Base-by-base conservation (phyloP, 148 eudicot species). In the Cornus suecica region DNA sequence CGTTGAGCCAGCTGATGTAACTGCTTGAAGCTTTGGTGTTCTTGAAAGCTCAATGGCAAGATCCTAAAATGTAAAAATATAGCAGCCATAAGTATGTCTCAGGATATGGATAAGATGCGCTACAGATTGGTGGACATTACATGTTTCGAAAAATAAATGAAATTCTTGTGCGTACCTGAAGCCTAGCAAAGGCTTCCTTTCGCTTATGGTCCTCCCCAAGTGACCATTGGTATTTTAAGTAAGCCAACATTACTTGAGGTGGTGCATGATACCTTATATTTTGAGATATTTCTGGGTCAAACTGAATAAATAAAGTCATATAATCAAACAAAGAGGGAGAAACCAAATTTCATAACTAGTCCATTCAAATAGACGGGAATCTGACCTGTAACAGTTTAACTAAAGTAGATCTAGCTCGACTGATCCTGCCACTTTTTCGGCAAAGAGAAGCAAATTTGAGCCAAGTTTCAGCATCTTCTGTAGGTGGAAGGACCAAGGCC, bases 131-230 rank as follows among this genome's bases (percentile, higher is more conserved):
- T n/a, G 1, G 25, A 2, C 8, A 58, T 20, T n/a, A 58, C 5
- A 8, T 22, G 6, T 58, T 58, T 23, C 18, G 9, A 63, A 7
- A 28, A 64, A 13, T 27, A 65, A 32, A 26, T 37, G 18, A 66
- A 52, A 71, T 32, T 26, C 68, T 26, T 54, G 23, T 3, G 16
- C n/a, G 68, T 87, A 90, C 98, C 98, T 93, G 94, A 79, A 96
- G 81, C 81, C 91, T 88, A 61, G 81, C 67, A 76, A 91, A 91
- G 71, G 99, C 98, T 83, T 96, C 97, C 82, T 85, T 91, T n/a
- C 98, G 91, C 88, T 87, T 93, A 68, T 80, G 89, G 74, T 93
- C 98, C 74, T 96, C 99, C 71, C 99, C 99, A 79, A 96, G 88
- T 54, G 99, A 93, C 94, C 97, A 96, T 61, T 91, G 89, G 83